Base-by-base conservation (phyloP, 441 rosid species). In the Metrosideros polymorpha region DNA sequence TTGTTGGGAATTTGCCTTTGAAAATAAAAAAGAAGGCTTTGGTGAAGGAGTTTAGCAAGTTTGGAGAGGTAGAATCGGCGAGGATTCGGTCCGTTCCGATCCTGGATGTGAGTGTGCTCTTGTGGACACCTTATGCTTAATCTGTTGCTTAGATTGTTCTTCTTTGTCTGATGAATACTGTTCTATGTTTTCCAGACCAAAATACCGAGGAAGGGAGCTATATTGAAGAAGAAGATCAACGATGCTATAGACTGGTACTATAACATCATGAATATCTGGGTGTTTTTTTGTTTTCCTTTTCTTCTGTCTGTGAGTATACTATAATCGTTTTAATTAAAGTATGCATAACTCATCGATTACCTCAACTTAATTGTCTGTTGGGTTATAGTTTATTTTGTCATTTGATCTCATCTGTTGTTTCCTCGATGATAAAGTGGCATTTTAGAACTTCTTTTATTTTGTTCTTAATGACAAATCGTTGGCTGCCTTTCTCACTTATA, bases 51-150 rank as follows among this genome's bases (percentile, higher is more conserved):
- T 98, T 96, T 63, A 91, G 94, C 87, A 91, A 88, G 87, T 96
- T 94, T 85, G 99, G 99, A 82, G 98, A 93, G 85, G 87, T 96
- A 82, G 98, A 98, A 79, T 96, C 99, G 24, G 93, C 94, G 75
- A 95, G 99, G 91, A 95, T 96, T 66, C 98, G 99, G 14, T 98
- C 99, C 3, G 94, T 98, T 43, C 98, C 99, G 0, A 87, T 95
- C 59, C 86, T 90, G 43, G 98, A 98, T 88, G 99, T 97, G 89
- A 91, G 99, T 93, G 43, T 87, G 12, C 10, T 82, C 43, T 61
- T n/a, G 19, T 85, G 85, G 57, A 30, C 42, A 57, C 32, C 35
- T 85, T 85, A 83, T 82, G 47, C 25, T 45, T 35, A 47, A 12
- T 45, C 18, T 63, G 35, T 29, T 45, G 45, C 56, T 87, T 85